Conservation (phyloP, 106 monocot genomes). For the Platanthera guangdongensis region DNA sequence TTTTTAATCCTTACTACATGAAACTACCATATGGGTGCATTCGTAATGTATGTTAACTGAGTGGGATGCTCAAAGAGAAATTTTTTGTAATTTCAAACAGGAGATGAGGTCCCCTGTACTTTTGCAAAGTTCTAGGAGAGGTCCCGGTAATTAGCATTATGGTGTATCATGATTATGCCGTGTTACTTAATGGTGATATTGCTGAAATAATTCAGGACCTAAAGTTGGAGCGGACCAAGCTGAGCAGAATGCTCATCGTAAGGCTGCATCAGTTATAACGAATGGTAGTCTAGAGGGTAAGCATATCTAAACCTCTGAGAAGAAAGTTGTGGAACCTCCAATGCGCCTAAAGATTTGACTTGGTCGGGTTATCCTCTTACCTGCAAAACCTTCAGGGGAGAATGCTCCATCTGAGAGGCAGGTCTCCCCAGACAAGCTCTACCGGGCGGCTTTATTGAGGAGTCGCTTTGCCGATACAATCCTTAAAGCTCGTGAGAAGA, state of each 20-base stretch:
- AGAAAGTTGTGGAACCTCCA: constrained; percentile 15
- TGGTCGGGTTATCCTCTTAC: constrained; percentile 29
- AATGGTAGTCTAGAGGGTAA: constrained; percentile 66
- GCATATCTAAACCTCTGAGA: constrained; percentile 33
- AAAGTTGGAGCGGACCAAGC: constrained; percentile 21
- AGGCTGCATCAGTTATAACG: constrained; percentile 17
- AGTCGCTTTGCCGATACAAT: constrained; percentile 93
- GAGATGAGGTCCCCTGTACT: too few species aligned
- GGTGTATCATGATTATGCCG: neutral
- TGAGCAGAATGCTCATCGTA: constrained; percentile 24
- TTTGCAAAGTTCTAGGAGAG: too few species aligned
- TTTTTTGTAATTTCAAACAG: too few species aligned
- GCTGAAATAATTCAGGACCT: constrained; percentile 28
- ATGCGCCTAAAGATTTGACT: constrained; percentile 26
- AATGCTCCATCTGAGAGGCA: constrained; percentile 69
- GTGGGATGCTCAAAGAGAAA: too few species aligned
- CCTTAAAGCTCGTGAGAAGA: constrained; percentile 88
- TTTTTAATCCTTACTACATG: too few species aligned
- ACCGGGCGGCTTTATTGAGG: constrained; percentile 68
- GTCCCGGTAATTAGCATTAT: neutral
- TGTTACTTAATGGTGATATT: neutral
- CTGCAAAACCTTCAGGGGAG: constrained; percentile 37
- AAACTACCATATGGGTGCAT: too few species aligned
- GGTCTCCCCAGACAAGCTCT: constrained; percentile 75
- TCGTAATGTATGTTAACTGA: too few species aligned